These are phyloP conservation scores for Naganishia vishniacii DNA, from an alignment of 768 basidiomycete species.

Conservation along the genomic window DNA sequence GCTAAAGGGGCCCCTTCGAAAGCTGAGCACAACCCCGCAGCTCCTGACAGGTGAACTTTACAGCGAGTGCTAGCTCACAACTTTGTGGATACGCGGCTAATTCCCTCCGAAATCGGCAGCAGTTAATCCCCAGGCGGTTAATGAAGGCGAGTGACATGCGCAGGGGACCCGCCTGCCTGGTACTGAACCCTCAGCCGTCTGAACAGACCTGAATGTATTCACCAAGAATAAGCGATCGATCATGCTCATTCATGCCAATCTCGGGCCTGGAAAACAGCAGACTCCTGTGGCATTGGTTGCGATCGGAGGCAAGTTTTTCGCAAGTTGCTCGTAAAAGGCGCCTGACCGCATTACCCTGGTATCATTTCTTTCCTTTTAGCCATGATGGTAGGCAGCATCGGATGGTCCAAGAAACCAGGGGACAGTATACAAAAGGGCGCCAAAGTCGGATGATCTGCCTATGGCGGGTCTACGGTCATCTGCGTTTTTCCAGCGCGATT, in stretches of 20 bases:
- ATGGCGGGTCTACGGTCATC: constrained; percentile 71
- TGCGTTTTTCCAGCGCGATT: constrained; percentile 57
- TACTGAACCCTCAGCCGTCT: too few relatives aligned
- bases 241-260: constrained; percentile 37
- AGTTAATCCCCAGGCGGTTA: constrained; percentile 76
- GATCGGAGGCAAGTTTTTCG: constrained; percentile 55
- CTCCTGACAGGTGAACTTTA: constrained; percentile 38
- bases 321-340: too few relatives aligned
- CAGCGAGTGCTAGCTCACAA: too few relatives aligned
- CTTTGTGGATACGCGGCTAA: too few relatives aligned
- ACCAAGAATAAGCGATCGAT: constrained; percentile 47
- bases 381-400: constrained; percentile 70
- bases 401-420: constrained; percentile 55
- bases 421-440: constrained; percentile 52
- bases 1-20: background rate
- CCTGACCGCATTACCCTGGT: too few relatives aligned
- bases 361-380: too few relatives aligned
- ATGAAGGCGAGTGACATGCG: constrained; percentile 56
- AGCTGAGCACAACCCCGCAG: too few relatives aligned
- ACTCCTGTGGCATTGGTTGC: constrained; percentile 63
- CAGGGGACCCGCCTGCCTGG: too few relatives aligned
- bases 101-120: constrained; percentile 48
- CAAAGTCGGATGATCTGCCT: constrained; percentile 60
- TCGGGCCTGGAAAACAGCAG: constrained; percentile 34
- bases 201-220: constrained; percentile 46